These are phyloP conservation scores for Phytophthora pinifolia DNA, from an alignment of 352 stramenopile species.

Conservation along the genomic window DNA sequence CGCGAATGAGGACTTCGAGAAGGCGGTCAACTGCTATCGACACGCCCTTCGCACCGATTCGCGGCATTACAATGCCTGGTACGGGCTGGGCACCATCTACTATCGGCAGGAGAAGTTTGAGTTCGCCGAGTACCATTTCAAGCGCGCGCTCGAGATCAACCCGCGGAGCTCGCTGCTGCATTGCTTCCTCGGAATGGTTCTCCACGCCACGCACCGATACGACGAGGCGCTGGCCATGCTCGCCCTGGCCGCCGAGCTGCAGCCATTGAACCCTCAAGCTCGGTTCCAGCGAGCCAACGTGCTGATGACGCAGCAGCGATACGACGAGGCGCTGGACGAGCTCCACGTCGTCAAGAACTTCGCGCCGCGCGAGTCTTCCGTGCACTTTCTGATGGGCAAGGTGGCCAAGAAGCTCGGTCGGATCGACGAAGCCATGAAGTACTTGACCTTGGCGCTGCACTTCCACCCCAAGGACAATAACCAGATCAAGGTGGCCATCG, in stretches of 20 bases:
- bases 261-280: slow-evolving; percentile 93
- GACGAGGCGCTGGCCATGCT: slow-evolving; percentile 93
- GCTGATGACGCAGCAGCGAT: slow-evolving; percentile 91
- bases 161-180: slow-evolving; percentile 93
- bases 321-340: slow-evolving; percentile 92
- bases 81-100: slow-evolving; percentile 94
- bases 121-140: slow-evolving; percentile 97
- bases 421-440: slow-evolving; percentile 93
- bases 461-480: slow-evolving; percentile 98
- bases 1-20: slow-evolving; percentile 98
- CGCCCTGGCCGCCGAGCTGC: slow-evolving; percentile 82
- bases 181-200: slow-evolving; percentile 95
- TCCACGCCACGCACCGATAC: slow-evolving; percentile 90
- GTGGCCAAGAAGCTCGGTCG: slow-evolving; percentile 89
- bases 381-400: slow-evolving; percentile 97
- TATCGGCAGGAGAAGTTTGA: slow-evolving; percentile 98
- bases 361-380: slow-evolving; percentile 94
- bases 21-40: slow-evolving; percentile 95
- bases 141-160: slow-evolving; percentile 93
- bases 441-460: slow-evolving; percentile 96
- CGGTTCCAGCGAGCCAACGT: slow-evolving; percentile 95
- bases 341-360: slow-evolving; percentile 92
- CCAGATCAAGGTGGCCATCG: slow-evolving; percentile 95
- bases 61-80: slow-evolving; percentile 94
- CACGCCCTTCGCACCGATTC: slow-evolving; percentile 93